Evolutionary conservation across 2,329 filamentous ascomycete genomes (phyloP).

Genomic region (Thelonectria olida): DNA sequence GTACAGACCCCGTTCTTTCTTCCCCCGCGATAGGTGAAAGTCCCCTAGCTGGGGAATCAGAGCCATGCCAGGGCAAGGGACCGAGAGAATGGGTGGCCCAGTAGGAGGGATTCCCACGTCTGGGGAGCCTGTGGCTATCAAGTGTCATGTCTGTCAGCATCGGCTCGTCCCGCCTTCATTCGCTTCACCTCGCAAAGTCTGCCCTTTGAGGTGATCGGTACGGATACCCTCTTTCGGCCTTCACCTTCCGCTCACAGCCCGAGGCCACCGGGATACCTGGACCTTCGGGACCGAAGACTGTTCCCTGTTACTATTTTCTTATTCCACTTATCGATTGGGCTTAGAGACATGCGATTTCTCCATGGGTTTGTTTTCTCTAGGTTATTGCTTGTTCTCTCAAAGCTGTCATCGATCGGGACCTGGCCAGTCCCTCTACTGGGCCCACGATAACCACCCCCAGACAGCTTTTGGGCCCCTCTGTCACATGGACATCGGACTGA

Average conservation of each 20-base stretch:
- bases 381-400: neutral
- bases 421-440: constrained; percentile 1
- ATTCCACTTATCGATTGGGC: constrained; percentile 11
- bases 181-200: constrained; percentile 36
- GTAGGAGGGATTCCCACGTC: constrained; percentile 30
- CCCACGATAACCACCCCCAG: constrained; percentile 12
- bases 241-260: constrained; percentile 24
- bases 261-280: constrained; percentile 16
- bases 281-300: constrained; percentile 29
- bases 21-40: neutral
- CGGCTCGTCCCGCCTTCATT: constrained; percentile 38
- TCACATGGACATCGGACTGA: constrained; percentile 12
- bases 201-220: constrained; percentile 20
- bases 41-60: constrained; percentile 17
- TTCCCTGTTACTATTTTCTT: constrained; percentile 26
- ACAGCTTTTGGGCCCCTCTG: constrained; percentile 7
- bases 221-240: constrained; percentile 22
- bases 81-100: constrained; percentile 25
- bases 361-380: neutral
- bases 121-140: constrained; percentile 24
- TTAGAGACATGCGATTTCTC: constrained; percentile 19
- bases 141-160: constrained; percentile 29
- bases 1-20: constrained; percentile 12
- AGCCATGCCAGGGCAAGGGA: constrained; percentile 25
- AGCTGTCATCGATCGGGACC: constrained; percentile 14